Evolutionary conservation across 169 alveolate species (phyloP), one percentile per base, ranked within the genome.

Genomic region (Cryptosporidium viatorum): DNA sequence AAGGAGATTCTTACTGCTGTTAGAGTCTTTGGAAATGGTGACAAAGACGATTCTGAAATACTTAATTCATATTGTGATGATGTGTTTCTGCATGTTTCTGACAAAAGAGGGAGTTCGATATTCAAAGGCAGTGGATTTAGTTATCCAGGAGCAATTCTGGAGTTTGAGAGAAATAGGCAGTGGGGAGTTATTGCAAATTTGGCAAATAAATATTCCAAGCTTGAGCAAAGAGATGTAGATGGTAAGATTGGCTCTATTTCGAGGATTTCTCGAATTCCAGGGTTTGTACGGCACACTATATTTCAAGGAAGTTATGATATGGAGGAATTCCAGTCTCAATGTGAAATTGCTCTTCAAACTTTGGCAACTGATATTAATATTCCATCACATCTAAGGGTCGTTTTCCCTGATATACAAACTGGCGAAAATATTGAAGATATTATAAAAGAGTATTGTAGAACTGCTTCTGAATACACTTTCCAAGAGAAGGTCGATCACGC

Each of bases 141-240:
- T 26, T 80, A 80, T 65, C 89, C 89, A 21, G 89, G 89, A 41
- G 71, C 89, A 45, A 80, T 80, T 60, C 39, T 80, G 26, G 89
- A 80, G 23, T 59, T 80, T 41, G 89, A 80, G 21, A 80, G 89
- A 45, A 59, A 80, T 59, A 59, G 89, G 16, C 89, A 80, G 14
- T 80, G 89, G 89, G 52, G 62, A 37, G 52, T 80, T 14, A 80
- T 80, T 18, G 33, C 89, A 60, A 80, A 48, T 29, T 80, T 80
- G 68, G 58, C 23, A 33, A 37, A 16, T 6, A 80, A 65, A 41
- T 80, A 62, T 12, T 65, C 75, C 4, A 41, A 80, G 35, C 59
- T 60, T 21, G 67, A 80, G 55, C 74, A 43, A 65, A 80, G 50
- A 43, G 89, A 80, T 48, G 9, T 52, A 18, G 62, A 62, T 6